phyloP scores from a whole-genome alignment of 805 yeast species.

The Saturnispora kantuleensis region DNA sequence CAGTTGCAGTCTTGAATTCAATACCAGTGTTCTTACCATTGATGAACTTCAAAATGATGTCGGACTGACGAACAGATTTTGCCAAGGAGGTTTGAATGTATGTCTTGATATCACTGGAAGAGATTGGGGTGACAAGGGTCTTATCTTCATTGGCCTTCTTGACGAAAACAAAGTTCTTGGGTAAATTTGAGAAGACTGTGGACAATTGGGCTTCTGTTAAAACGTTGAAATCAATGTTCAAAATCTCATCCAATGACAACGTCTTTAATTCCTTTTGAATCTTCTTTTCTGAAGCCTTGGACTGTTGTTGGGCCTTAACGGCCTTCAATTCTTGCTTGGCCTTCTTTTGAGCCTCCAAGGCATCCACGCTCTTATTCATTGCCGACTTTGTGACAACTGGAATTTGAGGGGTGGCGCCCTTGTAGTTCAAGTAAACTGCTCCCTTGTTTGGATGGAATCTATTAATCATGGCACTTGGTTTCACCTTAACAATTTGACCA shows the following conservation, averaged over 20 bases:
- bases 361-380: slow-evolving; percentile 9
- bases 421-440: slow-evolving; percentile 52
- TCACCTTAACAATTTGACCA: slow-evolving; percentile 69
- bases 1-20: slow-evolving; percentile 12
- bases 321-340: slow-evolving; percentile 8
- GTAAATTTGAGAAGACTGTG: slow-evolving; percentile 19
- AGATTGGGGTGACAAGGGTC: slow-evolving; percentile 12
- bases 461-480: slow-evolving; percentile 78
- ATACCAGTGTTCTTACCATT: slow-evolving; percentile 13
- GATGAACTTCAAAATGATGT: slow-evolving; percentile 17
- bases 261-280: slow-evolving; percentile 7
- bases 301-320: slow-evolving; percentile 6
- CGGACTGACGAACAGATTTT: slow-evolving; percentile 10
- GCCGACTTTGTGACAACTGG: slow-evolving; percentile 22
- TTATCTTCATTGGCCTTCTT: slow-evolving; percentile 16
- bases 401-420: slow-evolving; percentile 25
- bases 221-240: slow-evolving; percentile 18
- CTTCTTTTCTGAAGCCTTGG: slow-evolving; percentile 1
- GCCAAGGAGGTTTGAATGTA: slow-evolving; percentile 9
- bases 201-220: slow-evolving; percentile 15
- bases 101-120: background rate
- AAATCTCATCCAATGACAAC: slow-evolving; percentile 22
- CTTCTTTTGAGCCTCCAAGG: slow-evolving; percentile 10
- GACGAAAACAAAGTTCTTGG: slow-evolving; percentile 21
- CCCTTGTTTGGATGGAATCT: slow-evolving; percentile 59